phyloP scores from a whole-genome alignment of 2,329 filamentous ascomycete genomes.

The Eurotiales sp. region DNA sequence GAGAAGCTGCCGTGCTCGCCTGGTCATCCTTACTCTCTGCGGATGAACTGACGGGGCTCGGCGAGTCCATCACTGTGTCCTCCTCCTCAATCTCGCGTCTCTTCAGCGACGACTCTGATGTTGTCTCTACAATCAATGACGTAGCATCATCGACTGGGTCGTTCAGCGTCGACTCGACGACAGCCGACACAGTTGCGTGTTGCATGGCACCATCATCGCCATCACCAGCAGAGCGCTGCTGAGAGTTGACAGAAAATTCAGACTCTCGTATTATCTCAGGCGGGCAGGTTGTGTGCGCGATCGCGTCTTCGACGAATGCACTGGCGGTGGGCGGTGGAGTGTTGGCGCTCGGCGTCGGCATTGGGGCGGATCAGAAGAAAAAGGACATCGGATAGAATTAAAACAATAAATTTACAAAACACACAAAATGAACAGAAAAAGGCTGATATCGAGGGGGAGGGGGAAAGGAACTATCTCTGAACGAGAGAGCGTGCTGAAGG shows the following conservation, averaged over 20 bases:
- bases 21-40: conserved; percentile 36
- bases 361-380: conserved; percentile 39
- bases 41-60: conserved; percentile 32
- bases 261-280: conserved; percentile 39
- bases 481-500: not conserved
- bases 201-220: conserved; percentile 21
- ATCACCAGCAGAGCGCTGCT: conserved; percentile 19
- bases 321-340: conserved; percentile 40
- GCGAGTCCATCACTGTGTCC: conserved; percentile 27
- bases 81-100: conserved; percentile 28
- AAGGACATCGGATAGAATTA: conserved; percentile 35
- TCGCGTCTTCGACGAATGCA: conserved; percentile 34
- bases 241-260: conserved; percentile 30
- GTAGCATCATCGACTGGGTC: conserved; percentile 19
- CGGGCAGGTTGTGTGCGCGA: conserved; percentile 47
- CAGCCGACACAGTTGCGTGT: conserved; percentile 27
- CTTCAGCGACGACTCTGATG: conserved; percentile 21
- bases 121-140: conserved; percentile 1
- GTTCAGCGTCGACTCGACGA: conserved; percentile 17
- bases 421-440: conserved; percentile 14
- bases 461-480: too few relatives aligned
- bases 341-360: conserved; percentile 49
- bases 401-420: conserved; percentile 21
- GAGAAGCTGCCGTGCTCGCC: conserved; percentile 23
- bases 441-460: not conserved